Evolutionary conservation across 2,329 filamentous ascomycete genomes (phyloP).

Genomic region (Thelonectria olida): DNA sequence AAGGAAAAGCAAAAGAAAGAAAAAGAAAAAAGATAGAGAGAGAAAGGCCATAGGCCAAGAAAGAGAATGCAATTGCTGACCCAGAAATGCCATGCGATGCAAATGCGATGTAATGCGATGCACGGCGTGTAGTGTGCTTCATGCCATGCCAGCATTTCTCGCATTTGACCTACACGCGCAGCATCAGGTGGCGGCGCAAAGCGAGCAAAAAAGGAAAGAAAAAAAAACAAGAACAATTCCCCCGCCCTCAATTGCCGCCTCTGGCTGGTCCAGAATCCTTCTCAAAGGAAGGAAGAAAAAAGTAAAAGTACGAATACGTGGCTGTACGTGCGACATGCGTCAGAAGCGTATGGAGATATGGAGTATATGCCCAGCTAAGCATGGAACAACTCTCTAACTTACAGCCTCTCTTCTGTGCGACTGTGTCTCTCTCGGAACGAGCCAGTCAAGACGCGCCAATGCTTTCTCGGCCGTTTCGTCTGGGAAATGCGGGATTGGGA

Average conservation of each 20-base stretch:
- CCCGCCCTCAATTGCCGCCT: neutral
- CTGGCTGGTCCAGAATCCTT: neutral
- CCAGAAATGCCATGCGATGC: neutral
- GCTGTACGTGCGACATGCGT: conserved; percentile 9
- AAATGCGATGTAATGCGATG: conserved; percentile 2
- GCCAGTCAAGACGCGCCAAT: no score
- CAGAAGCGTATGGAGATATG: conserved; percentile 2
- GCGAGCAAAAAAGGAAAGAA: neutral
- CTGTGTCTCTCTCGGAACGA: no score
- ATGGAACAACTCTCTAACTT: neutral
- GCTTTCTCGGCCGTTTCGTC: neutral
- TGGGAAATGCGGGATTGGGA: neutral
- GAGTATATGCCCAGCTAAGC: neutral
- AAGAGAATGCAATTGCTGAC: conserved; percentile 7
- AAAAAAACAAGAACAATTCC: neutral
- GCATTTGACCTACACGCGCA: neutral
- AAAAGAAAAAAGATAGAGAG: neutral
- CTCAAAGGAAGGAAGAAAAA: neutral
- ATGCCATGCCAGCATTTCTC: conserved; percentile 11
- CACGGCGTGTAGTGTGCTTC: neutral
- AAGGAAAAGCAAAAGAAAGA: neutral
- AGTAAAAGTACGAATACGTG: conserved; percentile 19
- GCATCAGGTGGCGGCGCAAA: neutral
- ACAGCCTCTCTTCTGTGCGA: no score
- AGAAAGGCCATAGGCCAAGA: neutral